These are phyloP conservation scores for Melaleuca alternifolia DNA, from an alignment of 345 rosid genomes.

Conservation along the genomic window DNA sequence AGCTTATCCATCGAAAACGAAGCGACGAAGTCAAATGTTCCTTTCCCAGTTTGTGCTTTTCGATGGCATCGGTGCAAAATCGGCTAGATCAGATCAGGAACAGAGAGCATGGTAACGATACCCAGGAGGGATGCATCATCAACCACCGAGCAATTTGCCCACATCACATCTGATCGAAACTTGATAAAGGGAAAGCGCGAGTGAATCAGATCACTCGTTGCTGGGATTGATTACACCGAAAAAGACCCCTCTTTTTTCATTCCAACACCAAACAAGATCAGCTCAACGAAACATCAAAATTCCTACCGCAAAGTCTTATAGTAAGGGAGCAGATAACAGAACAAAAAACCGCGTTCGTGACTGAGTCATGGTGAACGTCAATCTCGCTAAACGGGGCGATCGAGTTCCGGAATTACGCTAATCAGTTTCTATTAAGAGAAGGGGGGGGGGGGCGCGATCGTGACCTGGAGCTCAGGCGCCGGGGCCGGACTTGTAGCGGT, in stretches of 20 bases:
- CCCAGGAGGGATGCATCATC: no score
- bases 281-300: neutral
- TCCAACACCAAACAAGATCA: neutral
- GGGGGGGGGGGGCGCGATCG: neutral
- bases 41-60: neutral
- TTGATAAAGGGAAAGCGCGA: neutral
- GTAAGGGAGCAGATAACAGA: neutral
- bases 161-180: neutral
- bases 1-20: neutral
- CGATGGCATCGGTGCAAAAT: neutral
- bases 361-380: neutral
- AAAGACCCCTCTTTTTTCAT: neutral
- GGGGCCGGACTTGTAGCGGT: conserved; percentile 50
- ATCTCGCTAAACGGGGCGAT: neutral
- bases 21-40: neutral
- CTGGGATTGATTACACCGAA: neutral
- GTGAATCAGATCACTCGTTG: neutral
- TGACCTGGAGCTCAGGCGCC: conserved; percentile 15
- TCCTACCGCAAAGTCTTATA: neutral
- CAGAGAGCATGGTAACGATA: neutral
- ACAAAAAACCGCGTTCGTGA: neutral
- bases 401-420: neutral
- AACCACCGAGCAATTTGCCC: neutral
- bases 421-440: neutral
- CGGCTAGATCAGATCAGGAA: neutral